Conservation (phyloP, 768 basidiomycete species). For the Lactarius sp. region DNA sequence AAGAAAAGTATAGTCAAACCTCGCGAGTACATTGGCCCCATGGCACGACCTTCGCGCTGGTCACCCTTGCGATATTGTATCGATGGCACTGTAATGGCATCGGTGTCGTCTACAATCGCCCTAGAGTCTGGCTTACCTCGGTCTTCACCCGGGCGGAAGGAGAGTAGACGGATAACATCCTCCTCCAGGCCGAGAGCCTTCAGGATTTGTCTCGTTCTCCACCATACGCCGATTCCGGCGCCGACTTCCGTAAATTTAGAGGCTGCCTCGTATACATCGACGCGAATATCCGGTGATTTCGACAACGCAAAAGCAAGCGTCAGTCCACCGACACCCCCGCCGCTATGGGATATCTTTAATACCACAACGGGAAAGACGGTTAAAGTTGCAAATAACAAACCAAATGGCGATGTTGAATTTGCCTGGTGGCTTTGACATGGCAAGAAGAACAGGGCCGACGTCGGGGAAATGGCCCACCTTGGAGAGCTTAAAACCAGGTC, state of each 20-base stretch:
- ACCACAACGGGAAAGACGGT: conserved; percentile 11
- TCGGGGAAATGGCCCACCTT: neutral
- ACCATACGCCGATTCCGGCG: conserved; percentile 36
- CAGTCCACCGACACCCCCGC: conserved; percentile 33
- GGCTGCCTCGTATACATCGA: conserved; percentile 36
- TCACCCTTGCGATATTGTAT: conserved; percentile 62
- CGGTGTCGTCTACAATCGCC: neutral
- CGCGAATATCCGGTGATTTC: conserved; percentile 27
- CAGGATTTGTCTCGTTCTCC: conserved; percentile 32
- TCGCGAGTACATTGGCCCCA: conserved; percentile 51
- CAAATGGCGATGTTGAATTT: conserved; percentile 36
- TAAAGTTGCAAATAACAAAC: conserved; percentile 34
- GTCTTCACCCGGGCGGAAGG: conserved; percentile 28
- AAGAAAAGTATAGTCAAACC: conserved; percentile 36
- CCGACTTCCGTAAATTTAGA: conserved; percentile 31
- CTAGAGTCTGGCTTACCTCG: neutral
- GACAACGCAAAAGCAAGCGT: conserved; percentile 31
- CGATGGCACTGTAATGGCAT: conserved; percentile 39
- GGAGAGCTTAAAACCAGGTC: neutral
- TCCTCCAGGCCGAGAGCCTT: conserved; percentile 29
- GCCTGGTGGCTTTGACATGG: conserved; percentile 1
- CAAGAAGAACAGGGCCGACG: neutral
- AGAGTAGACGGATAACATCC: conserved; percentile 27
- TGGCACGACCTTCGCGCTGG: conserved; percentile 46
- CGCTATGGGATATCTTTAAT: conserved; percentile 12